Conservation (phyloP, 202 grass and related monocot genomes). For the Brachypodium distachyon region DNA sequence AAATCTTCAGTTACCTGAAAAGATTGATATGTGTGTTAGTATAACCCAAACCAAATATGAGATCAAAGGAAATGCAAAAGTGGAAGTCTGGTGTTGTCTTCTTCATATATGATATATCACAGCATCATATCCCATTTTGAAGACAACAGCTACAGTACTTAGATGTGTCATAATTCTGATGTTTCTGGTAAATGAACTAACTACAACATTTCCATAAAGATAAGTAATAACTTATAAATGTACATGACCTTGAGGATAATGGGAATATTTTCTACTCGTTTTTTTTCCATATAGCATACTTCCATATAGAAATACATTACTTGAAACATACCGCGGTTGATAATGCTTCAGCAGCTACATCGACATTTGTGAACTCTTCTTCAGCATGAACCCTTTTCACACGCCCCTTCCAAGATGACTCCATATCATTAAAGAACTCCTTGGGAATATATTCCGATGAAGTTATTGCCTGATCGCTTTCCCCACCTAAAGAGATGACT, state of each 20-base stretch:
- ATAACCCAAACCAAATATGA: not conserved
- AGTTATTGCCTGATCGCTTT: conserved; percentile 73
- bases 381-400: conserved; percentile 91
- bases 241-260: not conserved
- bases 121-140: not conserved
- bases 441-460: conserved; percentile 65
- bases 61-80: not conserved
- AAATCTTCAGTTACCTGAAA: conserved; percentile 80
- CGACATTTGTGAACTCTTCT: conserved; percentile 72
- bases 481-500: conserved; percentile 57
- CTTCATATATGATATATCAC: conserved; percentile 1
- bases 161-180: not conserved
- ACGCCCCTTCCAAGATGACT: conserved; percentile 87
- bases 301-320: not conserved
- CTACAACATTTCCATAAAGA: not conserved
- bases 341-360: conserved; percentile 62
- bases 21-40: conserved; percentile 9
- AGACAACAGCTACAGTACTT: not conserved
- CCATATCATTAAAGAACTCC: conserved; percentile 93
- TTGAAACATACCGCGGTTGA: conserved; percentile 46
- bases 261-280: not conserved
- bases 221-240: not conserved
- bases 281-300: not conserved
- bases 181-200: not conserved
- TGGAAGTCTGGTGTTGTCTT: not conserved